phyloP scores from a whole-genome alignment of 2,329 filamentous ascomycete species.

The Aureobasidium zeae region DNA sequence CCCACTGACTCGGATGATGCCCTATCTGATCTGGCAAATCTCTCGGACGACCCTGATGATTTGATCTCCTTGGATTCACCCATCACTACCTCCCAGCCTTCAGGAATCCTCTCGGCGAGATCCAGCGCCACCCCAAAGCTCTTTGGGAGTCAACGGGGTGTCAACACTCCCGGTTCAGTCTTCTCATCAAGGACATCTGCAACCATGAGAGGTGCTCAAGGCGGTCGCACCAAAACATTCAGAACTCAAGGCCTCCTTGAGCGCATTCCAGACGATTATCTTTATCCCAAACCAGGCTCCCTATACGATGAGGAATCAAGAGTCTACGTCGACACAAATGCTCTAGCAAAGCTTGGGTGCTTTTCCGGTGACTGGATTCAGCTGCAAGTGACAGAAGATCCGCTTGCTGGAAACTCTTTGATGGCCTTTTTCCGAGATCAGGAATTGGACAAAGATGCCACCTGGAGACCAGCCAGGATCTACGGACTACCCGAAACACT shows the following conservation, averaged over 20 bases:
- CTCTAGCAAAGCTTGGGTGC: conserved; percentile 80
- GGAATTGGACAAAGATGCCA: conserved; percentile 49
- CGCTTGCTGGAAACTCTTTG: conserved; percentile 32
- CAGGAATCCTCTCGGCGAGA: conserved; percentile 70
- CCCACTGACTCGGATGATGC: conserved; percentile 24
- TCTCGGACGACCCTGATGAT: conserved; percentile 88
- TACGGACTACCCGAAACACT: conserved; percentile 76
- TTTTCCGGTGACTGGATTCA: conserved; percentile 97
- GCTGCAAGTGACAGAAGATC: conserved; percentile 67
- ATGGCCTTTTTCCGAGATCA: conserved; percentile 38
- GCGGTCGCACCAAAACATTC: conserved; percentile 68
- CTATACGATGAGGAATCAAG: conserved; percentile 84
- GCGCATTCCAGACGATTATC: conserved; percentile 62
- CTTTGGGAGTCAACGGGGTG: conserved; percentile 61
- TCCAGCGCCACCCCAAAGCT: conserved; percentile 75
- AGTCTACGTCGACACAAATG: conserved; percentile 81
- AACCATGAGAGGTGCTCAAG: conserved; percentile 61
- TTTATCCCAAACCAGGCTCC: conserved; percentile 72
- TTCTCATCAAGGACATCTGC: conserved; percentile 81
- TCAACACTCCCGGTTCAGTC: conserved; percentile 75
- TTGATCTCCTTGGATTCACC: conserved; percentile 85
- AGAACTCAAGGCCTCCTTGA: conserved; percentile 69
- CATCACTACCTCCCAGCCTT: conserved; percentile 63
- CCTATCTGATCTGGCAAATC: conserved; percentile 51
- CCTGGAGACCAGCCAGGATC: conserved; percentile 78